Evolutionary conservation across 2,329 filamentous ascomycete genomes (phyloP).

Genomic region (Boeremia lycopersici): DNA sequence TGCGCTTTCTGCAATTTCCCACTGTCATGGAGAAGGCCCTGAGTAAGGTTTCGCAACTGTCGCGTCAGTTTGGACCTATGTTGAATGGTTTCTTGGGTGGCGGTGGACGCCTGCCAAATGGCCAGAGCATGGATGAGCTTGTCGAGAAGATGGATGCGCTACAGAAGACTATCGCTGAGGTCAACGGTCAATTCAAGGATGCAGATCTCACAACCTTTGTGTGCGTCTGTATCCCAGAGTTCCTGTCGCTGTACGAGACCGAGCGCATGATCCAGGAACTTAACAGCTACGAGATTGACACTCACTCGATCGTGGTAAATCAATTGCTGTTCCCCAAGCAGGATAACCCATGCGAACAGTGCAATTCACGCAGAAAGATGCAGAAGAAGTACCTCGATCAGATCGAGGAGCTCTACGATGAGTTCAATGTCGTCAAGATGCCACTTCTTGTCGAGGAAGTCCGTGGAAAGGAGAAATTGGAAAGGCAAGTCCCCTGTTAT

Average conservation of each 20-base stretch:
- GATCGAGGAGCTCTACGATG: slow-evolving; percentile 97
- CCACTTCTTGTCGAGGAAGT: slow-evolving; percentile 95
- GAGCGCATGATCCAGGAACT: slow-evolving; percentile 99
- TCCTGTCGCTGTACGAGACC: slow-evolving; percentile 95
- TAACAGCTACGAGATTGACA: slow-evolving; percentile 90
- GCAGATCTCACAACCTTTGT: slow-evolving; percentile 95
- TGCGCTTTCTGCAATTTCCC: slow-evolving; percentile 98
- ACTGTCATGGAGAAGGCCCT: slow-evolving; percentile 97
- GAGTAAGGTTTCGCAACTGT: slow-evolving; percentile 95
- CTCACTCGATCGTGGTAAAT: slow-evolving; percentile 97
- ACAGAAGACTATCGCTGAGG: slow-evolving; percentile 90
- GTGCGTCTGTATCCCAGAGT: slow-evolving; percentile 97
- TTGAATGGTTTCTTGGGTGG: slow-evolving; percentile 89
- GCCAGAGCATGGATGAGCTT: slow-evolving; percentile 90
- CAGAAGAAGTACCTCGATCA: slow-evolving; percentile 99
- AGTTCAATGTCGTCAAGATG: slow-evolving; percentile 99
- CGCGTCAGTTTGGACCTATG: slow-evolving; percentile 92
- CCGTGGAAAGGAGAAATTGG: slow-evolving; percentile 89
- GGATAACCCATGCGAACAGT: slow-evolving; percentile 89
- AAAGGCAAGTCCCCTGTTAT: slow-evolving; percentile 59
- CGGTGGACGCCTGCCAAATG: slow-evolving; percentile 79
- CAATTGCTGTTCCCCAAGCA: slow-evolving; percentile 92
- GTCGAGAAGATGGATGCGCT: slow-evolving; percentile 93
- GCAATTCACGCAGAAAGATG: slow-evolving; percentile 93
- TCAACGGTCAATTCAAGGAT: slow-evolving; percentile 98